phyloP scores from a whole-genome alignment of 2,329 filamentous ascomycete genomes.

The Lachnellula cervina region DNA sequence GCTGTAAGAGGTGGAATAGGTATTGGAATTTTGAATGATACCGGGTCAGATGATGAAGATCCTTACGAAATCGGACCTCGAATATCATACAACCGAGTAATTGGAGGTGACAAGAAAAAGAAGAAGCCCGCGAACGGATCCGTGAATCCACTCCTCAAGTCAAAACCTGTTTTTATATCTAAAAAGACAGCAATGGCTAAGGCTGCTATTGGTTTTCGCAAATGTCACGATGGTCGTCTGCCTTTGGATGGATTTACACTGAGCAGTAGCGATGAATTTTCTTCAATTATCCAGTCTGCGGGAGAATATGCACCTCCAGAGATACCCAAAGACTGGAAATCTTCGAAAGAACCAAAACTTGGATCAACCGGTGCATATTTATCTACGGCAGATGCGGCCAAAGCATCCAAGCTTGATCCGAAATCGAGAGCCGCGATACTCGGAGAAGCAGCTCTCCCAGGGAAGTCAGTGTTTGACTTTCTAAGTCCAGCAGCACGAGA shows the following conservation, averaged over 20 bases:
- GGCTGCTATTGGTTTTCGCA: slow-evolving; percentile 47
- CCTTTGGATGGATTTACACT: slow-evolving; percentile 78
- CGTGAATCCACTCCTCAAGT: slow-evolving; percentile 58
- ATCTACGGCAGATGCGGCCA: slow-evolving; percentile 74
- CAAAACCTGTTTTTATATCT: slow-evolving; percentile 71
- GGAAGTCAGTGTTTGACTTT: slow-evolving; percentile 95
- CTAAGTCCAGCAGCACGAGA: slow-evolving; percentile 74
- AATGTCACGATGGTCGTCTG: slow-evolving; percentile 77
- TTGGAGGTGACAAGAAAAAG: slow-evolving; percentile 79
- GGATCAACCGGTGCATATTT: slow-evolving; percentile 42
- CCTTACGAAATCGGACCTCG: slow-evolving; percentile 87
- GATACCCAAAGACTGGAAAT: slow-evolving; percentile 71
- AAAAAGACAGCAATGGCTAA: slow-evolving; percentile 51
- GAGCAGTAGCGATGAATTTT: slow-evolving; percentile 46
- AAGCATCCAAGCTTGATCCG: slow-evolving; percentile 68
- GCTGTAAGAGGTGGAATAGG: slow-evolving; percentile 66
- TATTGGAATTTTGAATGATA: slow-evolving; percentile 85
- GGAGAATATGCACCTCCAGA: slow-evolving; percentile 56
- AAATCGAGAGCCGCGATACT: slow-evolving; percentile 72
- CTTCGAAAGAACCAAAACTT: slow-evolving; percentile 45
- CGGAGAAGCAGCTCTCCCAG: slow-evolving; percentile 74
- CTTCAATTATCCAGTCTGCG: slow-evolving; percentile 39
- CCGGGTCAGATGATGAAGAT: slow-evolving; percentile 91
- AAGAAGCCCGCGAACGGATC: slow-evolving; percentile 55
- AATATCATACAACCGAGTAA: slow-evolving; percentile 78